Percentiles rank a stretch among this genome's conserved stretches.
Conservation (phyloP, 805 yeast genomes). For the Dipodascopsis tothii region DNA sequence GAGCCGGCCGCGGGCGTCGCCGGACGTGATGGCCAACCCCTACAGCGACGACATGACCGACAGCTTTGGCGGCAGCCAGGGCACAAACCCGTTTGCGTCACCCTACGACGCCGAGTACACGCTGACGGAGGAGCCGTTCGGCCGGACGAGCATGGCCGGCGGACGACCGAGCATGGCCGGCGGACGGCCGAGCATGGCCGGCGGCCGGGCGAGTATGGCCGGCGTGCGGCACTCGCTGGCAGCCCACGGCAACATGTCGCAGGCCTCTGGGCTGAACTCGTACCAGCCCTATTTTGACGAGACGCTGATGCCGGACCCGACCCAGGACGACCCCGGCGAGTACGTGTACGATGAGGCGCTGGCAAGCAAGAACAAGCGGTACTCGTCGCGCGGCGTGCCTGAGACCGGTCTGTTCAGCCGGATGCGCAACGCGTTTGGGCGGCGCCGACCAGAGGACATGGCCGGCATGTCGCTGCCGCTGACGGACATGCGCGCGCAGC, state of each 20-base stretch:
- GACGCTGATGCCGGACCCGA: neutral
- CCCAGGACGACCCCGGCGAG: neutral
- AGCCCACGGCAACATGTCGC: neutral
- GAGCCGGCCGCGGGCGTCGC: too few relatives aligned
- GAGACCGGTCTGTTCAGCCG: neutral
- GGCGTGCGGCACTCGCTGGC: too few relatives aligned
- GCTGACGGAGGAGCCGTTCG: too few relatives aligned
- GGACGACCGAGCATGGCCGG: too few relatives aligned
- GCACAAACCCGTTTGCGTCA: too few relatives aligned
- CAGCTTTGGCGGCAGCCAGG: too few relatives aligned
- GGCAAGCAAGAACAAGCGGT: neutral
- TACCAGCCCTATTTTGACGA: slow-evolving; percentile 21
- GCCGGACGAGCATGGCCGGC: too few relatives aligned
- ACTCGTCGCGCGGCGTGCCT: neutral
- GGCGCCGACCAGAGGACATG: neutral
- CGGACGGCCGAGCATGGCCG: too few relatives aligned
- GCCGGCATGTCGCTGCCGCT: slow-evolving; percentile 10
- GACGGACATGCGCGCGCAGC: slow-evolving; percentile 12
- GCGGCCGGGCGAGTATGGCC: too few relatives aligned
- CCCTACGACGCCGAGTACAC: too few relatives aligned
- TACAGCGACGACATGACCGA: too few relatives aligned
- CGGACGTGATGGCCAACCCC: too few relatives aligned
- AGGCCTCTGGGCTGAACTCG: slow-evolving; percentile 5
- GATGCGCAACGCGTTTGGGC: neutral
- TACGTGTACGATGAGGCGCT: neutral